Base-by-base conservation (phyloP, 306 rosid species). In the Vicia faba region DNA sequence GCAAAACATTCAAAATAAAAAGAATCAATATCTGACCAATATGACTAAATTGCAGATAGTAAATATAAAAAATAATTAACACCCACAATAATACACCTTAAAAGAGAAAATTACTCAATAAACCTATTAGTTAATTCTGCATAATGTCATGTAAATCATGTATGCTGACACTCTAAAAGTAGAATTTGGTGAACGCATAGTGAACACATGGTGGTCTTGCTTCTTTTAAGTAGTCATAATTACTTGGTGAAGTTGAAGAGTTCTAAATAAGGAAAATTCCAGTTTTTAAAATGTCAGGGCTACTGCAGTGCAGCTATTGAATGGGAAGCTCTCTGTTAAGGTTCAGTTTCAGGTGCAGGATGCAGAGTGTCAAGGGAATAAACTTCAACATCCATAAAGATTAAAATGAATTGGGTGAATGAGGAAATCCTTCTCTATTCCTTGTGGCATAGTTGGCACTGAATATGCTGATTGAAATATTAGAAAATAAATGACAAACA, bases 1-100 rank as follows among this genome's bases (percentile, higher is more conserved):
- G 44, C 43, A 68, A 64, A 54, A 75, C 58, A 81, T 29, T 64
- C 36, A 62, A 81, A 49, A 53, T n/a, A 33, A 69, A 61, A 75
- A 53, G 59, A 39, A 75, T 72, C 40, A 75, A 58, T 41, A 49
- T 31, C 11, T 28, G 61, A 63, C 51, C 49, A 46, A 29, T n/a
- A 74, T 43, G 71, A 44, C 49, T 48, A 66, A 80, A 50, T 40
- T 16, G 13, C 11, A 66, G 11, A 49, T 51, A 51, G 69, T 54
- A 50, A 59, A 62, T 28, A n/a, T 25, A 61, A 50, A 59, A 11
- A 60, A 39, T 1, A 43, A 43, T 41, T 7, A 12, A 11, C 15
- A 9, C 25, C 16, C 38, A 65, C 23, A 16, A n/a, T 20, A 20
- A 51, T 51, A 51, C 31, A 10, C 31, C 31, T 51, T 51, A 51